Evolutionary conservation across 2,329 filamentous ascomycete genomes (phyloP).

Genomic region (Hymenoscyphus salicellus): DNA sequence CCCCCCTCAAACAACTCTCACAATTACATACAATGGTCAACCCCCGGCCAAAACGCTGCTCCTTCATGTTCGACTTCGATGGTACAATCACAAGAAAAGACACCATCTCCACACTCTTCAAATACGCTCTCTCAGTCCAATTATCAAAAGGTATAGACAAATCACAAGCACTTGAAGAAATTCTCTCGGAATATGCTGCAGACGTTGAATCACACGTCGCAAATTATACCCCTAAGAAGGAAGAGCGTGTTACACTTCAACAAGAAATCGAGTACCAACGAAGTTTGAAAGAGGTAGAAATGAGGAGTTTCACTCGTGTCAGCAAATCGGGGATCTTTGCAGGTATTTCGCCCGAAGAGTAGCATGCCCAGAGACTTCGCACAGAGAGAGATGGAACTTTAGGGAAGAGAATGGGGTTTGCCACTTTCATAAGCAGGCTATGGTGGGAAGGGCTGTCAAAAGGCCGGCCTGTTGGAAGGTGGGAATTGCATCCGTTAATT

Average conservation of each 20-base stretch:
- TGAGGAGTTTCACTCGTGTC: slow-evolving; percentile 28
- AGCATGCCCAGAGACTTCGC: slow-evolving; percentile 20
- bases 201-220: slow-evolving; percentile 21
- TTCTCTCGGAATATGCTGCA: slow-evolving; percentile 23
- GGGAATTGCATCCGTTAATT: slow-evolving; percentile 32
- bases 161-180: slow-evolving; percentile 9
- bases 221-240: slow-evolving; percentile 20
- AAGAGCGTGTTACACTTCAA: slow-evolving; percentile 19
- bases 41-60: neutral
- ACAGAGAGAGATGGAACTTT: slow-evolving; percentile 22
- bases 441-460: neutral
- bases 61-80: slow-evolving; percentile 35
- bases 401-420: slow-evolving; percentile 23
- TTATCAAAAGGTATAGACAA: slow-evolving; percentile 12
- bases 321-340: slow-evolving; percentile 29
- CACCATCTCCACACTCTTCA: slow-evolving; percentile 27
- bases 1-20: neutral
- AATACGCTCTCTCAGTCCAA: slow-evolving; percentile 20
- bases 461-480: slow-evolving; percentile 6
- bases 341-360: slow-evolving; percentile 20
- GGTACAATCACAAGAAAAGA: slow-evolving; percentile 35
- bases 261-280: slow-evolving; percentile 25
- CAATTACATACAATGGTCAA: neutral
- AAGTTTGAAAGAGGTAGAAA: slow-evolving; percentile 26
- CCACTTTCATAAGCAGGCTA: slow-evolving; percentile 18